A percentile compares a stretch with the other conserved stretches of the same genome.
Conservation (phyloP, 169 alveolate genomes). For the Plasmodium relictum region DNA sequence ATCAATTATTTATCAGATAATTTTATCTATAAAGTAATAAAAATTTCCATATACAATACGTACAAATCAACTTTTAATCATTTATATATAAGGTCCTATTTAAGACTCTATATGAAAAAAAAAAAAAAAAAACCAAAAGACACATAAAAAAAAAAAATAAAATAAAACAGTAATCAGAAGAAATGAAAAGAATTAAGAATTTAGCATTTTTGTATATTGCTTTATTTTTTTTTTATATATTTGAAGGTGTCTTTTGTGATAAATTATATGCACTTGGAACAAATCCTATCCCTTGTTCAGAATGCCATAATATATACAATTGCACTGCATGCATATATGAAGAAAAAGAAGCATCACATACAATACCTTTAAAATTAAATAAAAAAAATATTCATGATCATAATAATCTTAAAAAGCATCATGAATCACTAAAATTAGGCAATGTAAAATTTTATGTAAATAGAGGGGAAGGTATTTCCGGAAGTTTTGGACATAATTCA, state of each 20-base stretch:
- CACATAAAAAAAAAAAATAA: neutral
- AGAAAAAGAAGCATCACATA: slow-evolving; percentile 43
- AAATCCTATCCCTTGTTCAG: slow-evolving; percentile 58
- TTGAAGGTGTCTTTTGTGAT: slow-evolving; percentile 8
- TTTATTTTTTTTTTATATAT: slow-evolving; percentile 12
- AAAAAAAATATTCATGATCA: slow-evolving; percentile 24
- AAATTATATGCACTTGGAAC: slow-evolving; percentile 22
- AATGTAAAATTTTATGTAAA: slow-evolving; percentile 70
- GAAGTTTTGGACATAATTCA: slow-evolving; percentile 42
- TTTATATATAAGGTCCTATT: too few species aligned
- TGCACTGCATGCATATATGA: slow-evolving; percentile 65
- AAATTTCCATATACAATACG: too few species aligned
- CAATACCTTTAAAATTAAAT: slow-evolving; percentile 50
- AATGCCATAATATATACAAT: slow-evolving; percentile 21
- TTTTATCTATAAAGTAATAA: too few species aligned
- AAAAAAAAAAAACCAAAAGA: neutral
- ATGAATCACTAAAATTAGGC: slow-evolving; percentile 49
- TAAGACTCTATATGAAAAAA: neutral
- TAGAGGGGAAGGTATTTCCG: slow-evolving; percentile 63
- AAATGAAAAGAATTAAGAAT: slow-evolving; percentile 10
- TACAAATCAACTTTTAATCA: too few species aligned
- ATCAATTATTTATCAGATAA: too few species aligned
- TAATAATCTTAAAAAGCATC: slow-evolving; percentile 54
- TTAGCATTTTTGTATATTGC: slow-evolving; percentile 11
- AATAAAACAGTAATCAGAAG: neutral